Conservation (phyloP, 768 basidiomycete genomes). For the Macrolepiota dolichaula region DNA sequence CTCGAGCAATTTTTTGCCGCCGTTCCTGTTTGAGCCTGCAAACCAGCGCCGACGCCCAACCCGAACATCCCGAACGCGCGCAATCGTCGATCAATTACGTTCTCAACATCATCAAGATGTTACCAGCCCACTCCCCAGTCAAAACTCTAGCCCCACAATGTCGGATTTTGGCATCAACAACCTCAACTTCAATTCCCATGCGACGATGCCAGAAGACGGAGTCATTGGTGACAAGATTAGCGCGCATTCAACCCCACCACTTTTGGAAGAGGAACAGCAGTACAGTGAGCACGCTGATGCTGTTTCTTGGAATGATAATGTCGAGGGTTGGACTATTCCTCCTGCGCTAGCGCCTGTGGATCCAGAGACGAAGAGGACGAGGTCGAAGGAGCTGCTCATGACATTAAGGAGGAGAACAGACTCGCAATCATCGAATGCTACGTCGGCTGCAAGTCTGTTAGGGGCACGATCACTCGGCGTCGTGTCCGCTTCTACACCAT, state of each 20-base stretch:
- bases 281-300: background rate
- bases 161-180: conserved; percentile 1
- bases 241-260: background rate
- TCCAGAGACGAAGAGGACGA: conserved; percentile 9
- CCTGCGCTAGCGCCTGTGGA: background rate
- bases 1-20: conserved; percentile 31
- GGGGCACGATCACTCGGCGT: background rate
- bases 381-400: conserved; percentile 12
- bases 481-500: background rate
- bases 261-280: conserved; percentile 3
- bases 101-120: conserved; percentile 22
- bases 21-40: conserved; percentile 42
- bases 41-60: conserved; percentile 29
- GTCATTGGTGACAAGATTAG: background rate
- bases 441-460: background rate
- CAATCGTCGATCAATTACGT: conserved; percentile 55
- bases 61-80: conserved; percentile 52
- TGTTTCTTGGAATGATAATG: conserved; percentile 1
- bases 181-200: background rate
- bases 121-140: conserved; percentile 12
- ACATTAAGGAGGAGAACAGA: conserved; percentile 9
- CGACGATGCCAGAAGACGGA: background rate
- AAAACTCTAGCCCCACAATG: conserved; percentile 1
- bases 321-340: conserved; percentile 7
- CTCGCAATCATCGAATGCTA: conserved; percentile 2